A percentile compares a stretch with the other conserved stretches of the same genome.
phyloP scores from a whole-genome alignment of 1,284 basidiomycete genomes.

The Fistulinella cinereoalba region DNA sequence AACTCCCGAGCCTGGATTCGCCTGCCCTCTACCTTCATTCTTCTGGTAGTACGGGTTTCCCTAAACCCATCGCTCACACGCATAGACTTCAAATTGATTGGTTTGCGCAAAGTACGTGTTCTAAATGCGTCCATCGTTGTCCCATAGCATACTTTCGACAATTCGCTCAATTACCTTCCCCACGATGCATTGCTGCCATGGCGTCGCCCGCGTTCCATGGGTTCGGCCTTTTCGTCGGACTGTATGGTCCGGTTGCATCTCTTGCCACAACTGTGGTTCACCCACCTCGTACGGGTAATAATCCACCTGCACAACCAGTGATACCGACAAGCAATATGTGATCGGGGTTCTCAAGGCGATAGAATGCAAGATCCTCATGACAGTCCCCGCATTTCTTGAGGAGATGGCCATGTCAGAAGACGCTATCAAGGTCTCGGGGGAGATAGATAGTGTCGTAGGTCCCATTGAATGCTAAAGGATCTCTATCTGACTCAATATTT shows the following conservation, averaged over 20 bases:
- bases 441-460: slow-evolving; percentile 18
- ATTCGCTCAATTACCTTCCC: slow-evolving; percentile 4
- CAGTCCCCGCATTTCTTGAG: slow-evolving; percentile 24
- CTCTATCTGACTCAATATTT: slow-evolving; percentile 7
- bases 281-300: slow-evolving; percentile 10
- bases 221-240: slow-evolving; percentile 14
- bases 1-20: slow-evolving; percentile 20
- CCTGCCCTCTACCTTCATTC: slow-evolving; percentile 35
- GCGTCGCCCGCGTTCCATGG: slow-evolving; percentile 26
- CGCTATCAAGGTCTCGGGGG: slow-evolving; percentile 10
- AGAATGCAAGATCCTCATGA: slow-evolving; percentile 10
- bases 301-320: slow-evolving; percentile 13
- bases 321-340: slow-evolving; percentile 18
- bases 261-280: slow-evolving; percentile 14
- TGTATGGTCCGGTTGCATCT: slow-evolving; percentile 18
- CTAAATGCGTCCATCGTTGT: too few relatives aligned
- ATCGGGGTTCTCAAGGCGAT: slow-evolving; percentile 8
- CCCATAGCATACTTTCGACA: too few relatives aligned
- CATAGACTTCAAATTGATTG: slow-evolving; percentile 25
- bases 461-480: not conserved
- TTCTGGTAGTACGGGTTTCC: slow-evolving; percentile 39
- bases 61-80: slow-evolving; percentile 31
- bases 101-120: too few relatives aligned
- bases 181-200: slow-evolving; percentile 24
- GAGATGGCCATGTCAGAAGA: slow-evolving; percentile 14